phyloP scores from a whole-genome alignment of 306 rosid species.

The Malus sylvestris region DNA sequence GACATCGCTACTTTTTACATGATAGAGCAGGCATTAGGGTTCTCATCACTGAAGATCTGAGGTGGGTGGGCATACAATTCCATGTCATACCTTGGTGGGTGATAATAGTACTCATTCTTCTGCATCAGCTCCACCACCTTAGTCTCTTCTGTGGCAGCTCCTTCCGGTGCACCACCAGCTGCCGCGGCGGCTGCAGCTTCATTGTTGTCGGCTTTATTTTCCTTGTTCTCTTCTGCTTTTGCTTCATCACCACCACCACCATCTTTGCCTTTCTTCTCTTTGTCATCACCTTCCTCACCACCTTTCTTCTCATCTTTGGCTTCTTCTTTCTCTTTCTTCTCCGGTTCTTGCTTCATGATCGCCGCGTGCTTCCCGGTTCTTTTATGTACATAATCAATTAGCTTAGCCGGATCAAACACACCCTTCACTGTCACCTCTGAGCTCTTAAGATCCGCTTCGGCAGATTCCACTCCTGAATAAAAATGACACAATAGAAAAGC shows the following conservation, averaged over 20 bases:
- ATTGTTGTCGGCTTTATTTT: conserved; percentile 1
- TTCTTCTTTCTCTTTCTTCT: conserved; percentile 37
- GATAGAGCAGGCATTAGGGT: conserved; percentile 71
- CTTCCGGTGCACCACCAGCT: not conserved
- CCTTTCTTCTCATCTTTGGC: conserved; percentile 13
- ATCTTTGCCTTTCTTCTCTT: conserved; percentile 17
- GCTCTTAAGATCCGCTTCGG: conserved; percentile 72
- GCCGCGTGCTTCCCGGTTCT: conserved; percentile 69
- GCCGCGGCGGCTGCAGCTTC: not conserved
- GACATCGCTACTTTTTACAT: conserved; percentile 20
- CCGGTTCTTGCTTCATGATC: conserved; percentile 60
- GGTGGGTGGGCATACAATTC: conserved; percentile 53
- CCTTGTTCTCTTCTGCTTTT: conserved; percentile 3
- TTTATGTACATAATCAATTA: conserved; percentile 62
- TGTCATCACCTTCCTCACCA: conserved; percentile 15
- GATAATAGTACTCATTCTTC: conserved; percentile 35
- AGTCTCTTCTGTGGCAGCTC: conserved; percentile 21
- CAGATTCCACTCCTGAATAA: conserved; percentile 67
- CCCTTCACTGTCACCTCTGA: conserved; percentile 83
- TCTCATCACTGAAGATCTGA: conserved; percentile 81
- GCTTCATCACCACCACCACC: conserved; percentile 19
- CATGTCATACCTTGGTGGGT: conserved; percentile 41
- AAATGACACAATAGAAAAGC: not conserved
- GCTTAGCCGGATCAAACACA: conserved; percentile 43
- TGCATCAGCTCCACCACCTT: conserved; percentile 41